Evolutionary conservation across 148 eudicot species (phyloP), one percentile per base, ranked within the genome.

Genomic region (Nyssa sinensis): DNA sequence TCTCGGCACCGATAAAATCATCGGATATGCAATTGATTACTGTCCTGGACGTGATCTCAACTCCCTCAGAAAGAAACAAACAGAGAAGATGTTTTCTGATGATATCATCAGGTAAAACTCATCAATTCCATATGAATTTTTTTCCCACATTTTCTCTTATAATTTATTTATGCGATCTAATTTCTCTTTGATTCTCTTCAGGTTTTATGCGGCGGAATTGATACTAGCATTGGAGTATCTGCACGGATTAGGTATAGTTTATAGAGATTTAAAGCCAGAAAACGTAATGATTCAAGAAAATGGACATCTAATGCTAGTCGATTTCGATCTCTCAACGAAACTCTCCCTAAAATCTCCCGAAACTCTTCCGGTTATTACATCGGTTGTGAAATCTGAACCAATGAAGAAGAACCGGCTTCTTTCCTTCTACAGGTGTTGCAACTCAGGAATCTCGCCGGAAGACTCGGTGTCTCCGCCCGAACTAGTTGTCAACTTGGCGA

Each of bases 21-120:
- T 90, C 33, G 97, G 97, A 0, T 92, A 92, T 53, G 93, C 96
- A 0, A 92, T 95, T 49, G 98, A 95, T 92, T 95, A 87, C 75
- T 94, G 98, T 74, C 80, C 96, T 1, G 98, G 98, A 29, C 78
- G 89, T 3, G 91, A 90, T 88, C 91, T 95, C 47, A 80, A 81
- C 63, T 77, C 72, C 30, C 78, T 95, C 16, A 59, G 98, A 57
- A 87, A 83, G 37, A 81, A 80, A 33, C 97, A 92, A 66, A 89
- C 92, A 7, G 98, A 94, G 72, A 83, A 91, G 47, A 94, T 88
- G 93, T 95, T 95, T 67, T 92, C 98, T 23, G 92, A 88, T 64
- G 97, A 89, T 62, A 73, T 86, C 32, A 91, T 94, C 84, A 94
- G 98, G 98, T 94, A 24, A 21, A 44, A 11, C 31, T 65, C 59